Evolutionary conservation across 345 rosid genomes (phyloP).

Genomic region (Trapa bicornis): DNA sequence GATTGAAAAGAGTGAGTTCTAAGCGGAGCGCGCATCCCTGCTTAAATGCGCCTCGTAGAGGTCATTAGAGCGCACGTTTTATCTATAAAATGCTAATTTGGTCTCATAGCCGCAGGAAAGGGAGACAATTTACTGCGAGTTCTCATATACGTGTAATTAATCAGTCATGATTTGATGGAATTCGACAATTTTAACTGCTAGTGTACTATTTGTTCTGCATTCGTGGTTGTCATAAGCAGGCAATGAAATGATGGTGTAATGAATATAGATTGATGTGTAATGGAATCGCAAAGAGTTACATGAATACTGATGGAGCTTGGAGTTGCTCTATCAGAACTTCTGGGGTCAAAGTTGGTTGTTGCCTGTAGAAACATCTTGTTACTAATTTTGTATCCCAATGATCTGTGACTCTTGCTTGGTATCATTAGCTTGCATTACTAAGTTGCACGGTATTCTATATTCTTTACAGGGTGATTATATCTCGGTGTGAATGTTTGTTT

Average conservation of each 20-base stretch:
- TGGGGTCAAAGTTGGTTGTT: neutral
- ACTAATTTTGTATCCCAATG: neutral
- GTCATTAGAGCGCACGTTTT: neutral
- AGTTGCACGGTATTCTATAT: neutral
- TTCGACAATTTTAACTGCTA: neutral
- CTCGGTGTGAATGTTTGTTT: neutral
- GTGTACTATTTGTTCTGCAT: no score
- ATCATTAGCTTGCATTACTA: neutral
- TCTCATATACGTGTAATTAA: neutral
- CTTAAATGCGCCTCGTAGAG: neutral
- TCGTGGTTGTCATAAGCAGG: neutral
- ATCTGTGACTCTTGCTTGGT: neutral
- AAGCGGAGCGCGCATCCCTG: neutral
- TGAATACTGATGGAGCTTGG: neutral
- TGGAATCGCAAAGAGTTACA: neutral
- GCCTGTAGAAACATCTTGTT: neutral
- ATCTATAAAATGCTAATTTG: neutral
- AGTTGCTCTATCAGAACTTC: neutral
- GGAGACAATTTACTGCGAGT: neutral
- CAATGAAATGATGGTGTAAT: neutral
- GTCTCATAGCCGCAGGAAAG: neutral
- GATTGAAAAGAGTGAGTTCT: constrained; percentile 1
- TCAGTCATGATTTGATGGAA: neutral
- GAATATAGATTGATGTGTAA: neutral
- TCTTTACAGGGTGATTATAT: neutral